Evolutionary conservation across 345 rosid species (phyloP).

Genomic region (Rhizophora mangle): DNA sequence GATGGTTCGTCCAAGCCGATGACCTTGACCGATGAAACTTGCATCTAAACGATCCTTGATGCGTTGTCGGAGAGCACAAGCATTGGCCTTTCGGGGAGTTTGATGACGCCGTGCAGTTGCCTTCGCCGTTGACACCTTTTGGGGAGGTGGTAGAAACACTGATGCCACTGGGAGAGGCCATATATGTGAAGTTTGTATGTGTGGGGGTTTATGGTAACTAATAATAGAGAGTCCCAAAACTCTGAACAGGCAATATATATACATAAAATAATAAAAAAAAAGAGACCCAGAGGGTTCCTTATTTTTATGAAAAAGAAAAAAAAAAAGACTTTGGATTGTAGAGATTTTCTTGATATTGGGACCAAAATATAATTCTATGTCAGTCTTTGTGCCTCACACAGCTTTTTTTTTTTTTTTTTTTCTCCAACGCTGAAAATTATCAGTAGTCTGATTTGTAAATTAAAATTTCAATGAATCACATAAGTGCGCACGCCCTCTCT

Average conservation of each 20-base stretch:
- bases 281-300: too few relatives aligned
- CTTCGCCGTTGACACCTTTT: constrained; percentile 18
- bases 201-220: neutral
- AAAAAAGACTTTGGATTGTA: neutral
- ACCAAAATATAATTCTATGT: too few relatives aligned
- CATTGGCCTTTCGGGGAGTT: constrained; percentile 47
- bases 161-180: constrained; percentile 27
- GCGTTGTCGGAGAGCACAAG: constrained; percentile 69
- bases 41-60: constrained; percentile 70
- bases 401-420: too few relatives aligned
- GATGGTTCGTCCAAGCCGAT: constrained; percentile 48
- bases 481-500: too few relatives aligned
- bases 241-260: too few relatives aligned
- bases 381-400: too few relatives aligned
- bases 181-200: neutral
- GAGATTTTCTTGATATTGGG: neutral
- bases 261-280: too few relatives aligned
- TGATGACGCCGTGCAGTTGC: neutral
- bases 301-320: too few relatives aligned
- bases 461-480: too few relatives aligned
- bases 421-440: too few relatives aligned
- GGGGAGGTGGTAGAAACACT: constrained; percentile 31
- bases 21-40: constrained; percentile 46
- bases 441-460: too few relatives aligned
- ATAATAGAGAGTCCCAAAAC: too few relatives aligned